Evolutionary conservation across 495 filamentous ascomycete genomes (phyloP).

Genomic region (Stereocaulon alpinum): DNA sequence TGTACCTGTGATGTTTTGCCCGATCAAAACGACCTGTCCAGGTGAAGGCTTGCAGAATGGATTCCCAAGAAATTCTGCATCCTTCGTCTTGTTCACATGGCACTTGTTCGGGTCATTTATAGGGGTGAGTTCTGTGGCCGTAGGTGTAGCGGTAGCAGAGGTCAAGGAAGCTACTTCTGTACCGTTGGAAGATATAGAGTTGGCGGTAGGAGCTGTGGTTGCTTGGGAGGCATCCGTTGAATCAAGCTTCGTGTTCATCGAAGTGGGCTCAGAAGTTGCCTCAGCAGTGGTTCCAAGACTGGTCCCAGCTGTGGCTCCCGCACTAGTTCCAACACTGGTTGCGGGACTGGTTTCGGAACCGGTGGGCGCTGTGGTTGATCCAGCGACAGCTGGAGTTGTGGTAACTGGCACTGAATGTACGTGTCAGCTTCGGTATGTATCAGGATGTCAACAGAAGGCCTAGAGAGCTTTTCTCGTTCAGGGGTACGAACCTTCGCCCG

Average conservation of each 20-base stretch:
- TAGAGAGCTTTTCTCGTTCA: not conserved
- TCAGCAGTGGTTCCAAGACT: not conserved
- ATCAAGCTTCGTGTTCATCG: not conserved
- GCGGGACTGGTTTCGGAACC: too few species aligned
- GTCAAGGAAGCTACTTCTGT: not conserved
- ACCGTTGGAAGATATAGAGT: constrained; percentile 1
- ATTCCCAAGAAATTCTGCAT: not conserved
- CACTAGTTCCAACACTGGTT: too few species aligned
- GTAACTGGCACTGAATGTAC: too few species aligned
- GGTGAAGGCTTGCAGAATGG: constrained; percentile 6
- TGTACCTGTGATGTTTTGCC: constrained; percentile 3
- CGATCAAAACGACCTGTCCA: not conserved
- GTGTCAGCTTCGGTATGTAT: too few species aligned
- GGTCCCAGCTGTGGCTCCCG: too few species aligned
- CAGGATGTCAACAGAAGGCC: too few species aligned
- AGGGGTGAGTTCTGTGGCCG: constrained; percentile 6
- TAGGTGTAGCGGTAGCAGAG: constrained; percentile 6
- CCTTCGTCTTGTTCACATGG: constrained; percentile 6
- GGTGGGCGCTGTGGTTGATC: too few species aligned
- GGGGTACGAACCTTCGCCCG: constrained; percentile 1
- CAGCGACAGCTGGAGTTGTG: too few species aligned
- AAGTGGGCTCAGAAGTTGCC: not conserved
- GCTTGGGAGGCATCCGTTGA: not conserved
- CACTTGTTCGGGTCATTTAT: constrained; percentile 18
- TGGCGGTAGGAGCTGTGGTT: not conserved